Base-by-base conservation (phyloP, 208 protist genomes). In the Ichthyophonus hoferi region DNA sequence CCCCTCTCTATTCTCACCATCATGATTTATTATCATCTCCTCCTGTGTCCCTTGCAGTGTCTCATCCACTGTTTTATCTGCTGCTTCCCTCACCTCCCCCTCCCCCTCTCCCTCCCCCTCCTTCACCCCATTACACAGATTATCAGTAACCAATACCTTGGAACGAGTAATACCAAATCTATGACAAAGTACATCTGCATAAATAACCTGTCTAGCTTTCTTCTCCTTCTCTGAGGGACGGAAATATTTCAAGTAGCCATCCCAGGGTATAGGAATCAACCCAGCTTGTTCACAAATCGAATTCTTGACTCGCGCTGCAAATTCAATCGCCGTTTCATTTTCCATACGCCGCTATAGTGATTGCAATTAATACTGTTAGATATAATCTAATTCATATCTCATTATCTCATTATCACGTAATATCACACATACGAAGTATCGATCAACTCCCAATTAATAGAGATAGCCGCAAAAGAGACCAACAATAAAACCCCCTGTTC, bases 161-260 rank as follows among this genome's bases (percentile, higher is more conserved):
- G 50, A 24, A n/a, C 24, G 7, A n/a, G 7, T 42, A 41, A 87
- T 14, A 40, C 58, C 86, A 58, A 91, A 43, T 86, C 83, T 33
- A 87, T 35, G 76, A 35, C 41, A 35, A 39, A 86, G 41, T 40
- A 85, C n/a, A 38, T 85, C 81, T n/a, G 81, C 81, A 34, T 41
- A 85, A 12, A 85, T 38, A 58, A 37, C 81, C 40, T 85, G 81
- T 3, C 81, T 3, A 31, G 81, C 81, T 85, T 38, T 85, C 39
- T 85, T 85, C 40, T 85, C 81, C 0, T 38, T 85, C 39, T 85
- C 88, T n/a, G 58, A 79, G 33, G 85, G 85, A 7, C 88, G 43
- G 87, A 42, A 93, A 86, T 91, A 93, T 90, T 95, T 95, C 31
- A 95, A 58, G 83, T 95, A 95, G 31, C 94, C 94, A 92, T 95